These are phyloP conservation scores for Heterobasidion irregulare DNA, from an alignment of 1,284 basidiomycete genomes.

Conservation along the genomic window DNA sequence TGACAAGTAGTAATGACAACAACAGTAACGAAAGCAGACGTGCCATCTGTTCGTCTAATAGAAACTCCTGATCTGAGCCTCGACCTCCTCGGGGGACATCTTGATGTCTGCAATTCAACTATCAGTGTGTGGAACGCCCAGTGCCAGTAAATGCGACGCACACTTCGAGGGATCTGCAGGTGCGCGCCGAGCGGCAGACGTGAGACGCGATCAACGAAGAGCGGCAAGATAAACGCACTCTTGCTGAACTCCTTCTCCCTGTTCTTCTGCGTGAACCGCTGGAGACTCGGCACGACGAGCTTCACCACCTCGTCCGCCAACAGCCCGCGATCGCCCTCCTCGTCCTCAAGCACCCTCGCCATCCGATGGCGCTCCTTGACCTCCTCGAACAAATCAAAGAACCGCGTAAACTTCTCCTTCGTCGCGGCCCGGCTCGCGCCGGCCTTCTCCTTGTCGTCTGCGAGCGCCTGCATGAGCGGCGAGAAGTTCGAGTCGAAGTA, in stretches of 20 bases:
- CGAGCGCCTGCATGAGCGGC: constrained; percentile 61
- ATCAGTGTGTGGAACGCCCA: constrained; percentile 7
- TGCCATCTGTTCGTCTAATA: constrained; percentile 19
- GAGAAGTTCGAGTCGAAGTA: constrained; percentile 79
- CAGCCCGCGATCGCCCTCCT: constrained; percentile 44
- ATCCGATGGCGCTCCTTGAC: constrained; percentile 63
- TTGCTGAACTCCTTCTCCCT: constrained; percentile 77
- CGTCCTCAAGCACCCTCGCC: constrained; percentile 56
- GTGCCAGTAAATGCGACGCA: constrained; percentile 26
- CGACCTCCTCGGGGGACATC: constrained; percentile 65
- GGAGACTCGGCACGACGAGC: constrained; percentile 64
- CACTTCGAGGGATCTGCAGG: constrained; percentile 71
- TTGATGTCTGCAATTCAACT: constrained; percentile 56
- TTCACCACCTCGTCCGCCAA: constrained; percentile 67
- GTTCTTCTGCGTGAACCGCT: constrained; percentile 65
- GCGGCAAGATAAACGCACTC: constrained; percentile 38
- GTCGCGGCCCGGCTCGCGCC: constrained; percentile 43
- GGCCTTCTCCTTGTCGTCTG: constrained; percentile 57
- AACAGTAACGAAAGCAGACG: background rate
- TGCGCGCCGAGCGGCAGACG: background rate
- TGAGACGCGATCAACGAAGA: background rate
- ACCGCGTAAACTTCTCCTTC: constrained; percentile 75
- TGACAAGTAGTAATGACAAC: background rate
- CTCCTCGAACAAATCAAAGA: constrained; percentile 72
- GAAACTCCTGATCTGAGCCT: constrained; percentile 57